Base-by-base conservation (phyloP, 176 grass and related monocot species). In the Puya raimondii region DNA sequence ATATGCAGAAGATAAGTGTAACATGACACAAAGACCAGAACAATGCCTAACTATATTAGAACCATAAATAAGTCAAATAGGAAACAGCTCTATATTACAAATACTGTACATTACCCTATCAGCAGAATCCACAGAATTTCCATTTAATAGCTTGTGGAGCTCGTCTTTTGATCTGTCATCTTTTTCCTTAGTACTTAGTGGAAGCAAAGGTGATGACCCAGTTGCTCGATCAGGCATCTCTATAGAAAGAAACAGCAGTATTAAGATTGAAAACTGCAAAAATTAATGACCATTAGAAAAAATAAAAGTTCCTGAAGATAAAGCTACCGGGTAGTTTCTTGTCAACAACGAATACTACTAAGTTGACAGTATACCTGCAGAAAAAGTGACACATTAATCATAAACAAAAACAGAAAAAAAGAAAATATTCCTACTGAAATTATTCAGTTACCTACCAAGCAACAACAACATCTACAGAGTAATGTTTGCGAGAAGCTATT, bases 401-500 rank as follows among this genome's bases (percentile, higher is more conserved):
- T 53, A 75, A 52, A 78, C 22, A 0, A 23, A 85, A 10, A 54
- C 23, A 23, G 1, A 14, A 66, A 20, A 8, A 17, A 2, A 14
- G 20, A 21, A 20, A 76, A 70, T 65, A 23, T 22, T 73, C 61
- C 64, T 0, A 66, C 23, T 49, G 9, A 57, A 70, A 61, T 77
- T 22, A 18, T 27, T 22, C 48, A 61, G 56, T 66, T 74, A 18
- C 80, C 49, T 90, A 99, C 95, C 90, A 99, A 77, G 95, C 95
- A 93, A 93, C 90, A 80, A 99, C 80, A 63, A 99, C 83, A 63
- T 99, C 95, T 63, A 99, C 95, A 27, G 74, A 86, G 72, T 99
- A 99, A 80, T 94, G 95, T 48, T 99, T 94, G 59, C 85, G 95
- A 80, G 95, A 91, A 72, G 90, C 84, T 75, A 99, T 85, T 81